Base-by-base conservation (phyloP, 192 early-diverging fungal species). In the Entophlyctis luteolus region DNA sequence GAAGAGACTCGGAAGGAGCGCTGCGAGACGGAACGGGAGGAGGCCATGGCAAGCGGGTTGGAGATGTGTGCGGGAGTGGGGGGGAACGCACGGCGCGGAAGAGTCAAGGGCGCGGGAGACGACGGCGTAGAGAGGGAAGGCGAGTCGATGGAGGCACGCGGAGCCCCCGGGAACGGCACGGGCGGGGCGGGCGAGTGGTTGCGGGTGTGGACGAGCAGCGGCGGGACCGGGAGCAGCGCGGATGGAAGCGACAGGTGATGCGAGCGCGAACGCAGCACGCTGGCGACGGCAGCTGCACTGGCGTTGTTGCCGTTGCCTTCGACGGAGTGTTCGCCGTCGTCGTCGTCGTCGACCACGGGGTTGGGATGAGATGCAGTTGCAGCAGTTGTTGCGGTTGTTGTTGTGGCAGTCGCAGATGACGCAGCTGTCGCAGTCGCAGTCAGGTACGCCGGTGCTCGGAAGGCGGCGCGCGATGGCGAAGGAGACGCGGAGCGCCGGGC, bases 381-480 rank as follows among this genome's bases (percentile, higher is more conserved):
- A 14, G 22, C 10, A 14, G 50, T 8, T 8, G 50, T 18, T 23
- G 14, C 55, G 55, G 55, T 34, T 25, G 29, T n/a, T n/a, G n/a
- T n/a, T n/a, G n/a, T n/a, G n/a, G n/a, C n/a, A n/a, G n/a, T n/a
- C n/a, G n/a, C n/a, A n/a, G n/a, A n/a, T n/a, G n/a, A n/a, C n/a
- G n/a, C 55, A 8, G 12, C 14, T 12, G 20, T 20, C 42, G 22
- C 6, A 10, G 28, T 32, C 29, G 55, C 55, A 8, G 55, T 56
- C 55, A 56, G 33, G 31, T 56, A 56, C 55, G 55, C 55, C 20
- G 55, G 55, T 34, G 35, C 10, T 8, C 6, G 8, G 55, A 56
- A 56, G 50, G 50, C 14, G 39, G 10, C 39, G 10, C n/a, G 39
- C 10, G n/a, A n/a, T n/a, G n/a, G n/a, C n/a, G n/a, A n/a, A n/a